These are phyloP conservation scores for Patellaria atrata DNA, from an alignment of 495 filamentous ascomycete species.

Conservation along the genomic window DNA sequence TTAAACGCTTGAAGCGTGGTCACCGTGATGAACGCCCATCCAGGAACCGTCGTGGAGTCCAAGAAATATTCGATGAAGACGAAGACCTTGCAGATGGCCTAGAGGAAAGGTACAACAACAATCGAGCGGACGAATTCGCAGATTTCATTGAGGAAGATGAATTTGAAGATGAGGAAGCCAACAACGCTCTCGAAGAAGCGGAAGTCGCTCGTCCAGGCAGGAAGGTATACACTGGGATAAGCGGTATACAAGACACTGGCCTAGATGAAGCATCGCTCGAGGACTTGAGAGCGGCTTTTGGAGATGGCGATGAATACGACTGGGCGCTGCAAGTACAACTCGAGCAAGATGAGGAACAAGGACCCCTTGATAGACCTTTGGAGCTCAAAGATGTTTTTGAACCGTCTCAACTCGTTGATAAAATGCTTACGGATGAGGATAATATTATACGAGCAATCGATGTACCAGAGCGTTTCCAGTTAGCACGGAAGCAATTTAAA, in stretches of 20 bases:
- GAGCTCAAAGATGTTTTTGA: constrained; percentile 97
- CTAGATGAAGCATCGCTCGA: constrained; percentile 83
- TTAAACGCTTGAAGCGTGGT: constrained; percentile 89
- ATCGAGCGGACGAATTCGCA: constrained; percentile 64
- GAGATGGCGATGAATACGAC: constrained; percentile 84
- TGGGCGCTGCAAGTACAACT: constrained; percentile 83
- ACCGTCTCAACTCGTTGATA: constrained; percentile 81
- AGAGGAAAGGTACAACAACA: constrained; percentile 29
- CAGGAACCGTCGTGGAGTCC: constrained; percentile 52
- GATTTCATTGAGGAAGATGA: constrained; percentile 97
- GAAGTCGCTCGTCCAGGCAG: constrained; percentile 63
- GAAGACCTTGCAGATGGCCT: constrained; percentile 46
- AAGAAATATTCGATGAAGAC: constrained; percentile 90
- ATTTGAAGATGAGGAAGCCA: constrained; percentile 66
- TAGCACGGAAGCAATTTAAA: constrained; percentile 76
- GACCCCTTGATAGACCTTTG: constrained; percentile 53
- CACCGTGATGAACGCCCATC: constrained; percentile 55
- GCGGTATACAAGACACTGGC: constrained; percentile 52
- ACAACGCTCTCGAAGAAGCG: constrained; percentile 62
- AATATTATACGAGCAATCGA: constrained; percentile 75
- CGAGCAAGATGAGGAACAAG: constrained; percentile 51
- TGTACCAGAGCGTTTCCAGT: constrained; percentile 86
- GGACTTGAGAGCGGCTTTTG: constrained; percentile 91
- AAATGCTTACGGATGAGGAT: constrained; percentile 88
- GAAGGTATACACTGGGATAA: constrained; percentile 47